Conservation (phyloP, 805 yeast genomes). For the Candida oleophila region DNA sequence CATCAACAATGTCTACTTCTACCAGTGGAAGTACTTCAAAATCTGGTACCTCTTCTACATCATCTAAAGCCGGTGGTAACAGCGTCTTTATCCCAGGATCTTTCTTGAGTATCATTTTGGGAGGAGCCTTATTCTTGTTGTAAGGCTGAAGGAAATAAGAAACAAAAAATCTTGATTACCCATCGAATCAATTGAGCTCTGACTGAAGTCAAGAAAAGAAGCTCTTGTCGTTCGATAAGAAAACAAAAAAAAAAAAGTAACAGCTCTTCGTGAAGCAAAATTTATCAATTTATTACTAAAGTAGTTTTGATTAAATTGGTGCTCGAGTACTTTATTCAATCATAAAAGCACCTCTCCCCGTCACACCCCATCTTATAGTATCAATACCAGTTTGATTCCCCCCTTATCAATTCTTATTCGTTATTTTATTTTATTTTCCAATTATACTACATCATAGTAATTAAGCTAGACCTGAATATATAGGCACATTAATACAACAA, state of each 20-base stretch:
- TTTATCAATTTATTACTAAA: too few relatives aligned
- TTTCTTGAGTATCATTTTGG: constrained; percentile 1
- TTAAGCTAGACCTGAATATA: neutral
- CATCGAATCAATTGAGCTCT: too few relatives aligned
- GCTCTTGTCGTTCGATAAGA: neutral
- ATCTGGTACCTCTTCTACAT: constrained; percentile 6
- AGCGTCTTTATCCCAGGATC: constrained; percentile 2
- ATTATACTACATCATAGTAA: neutral
- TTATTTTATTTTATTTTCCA: neutral
- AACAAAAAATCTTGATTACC: too few relatives aligned
- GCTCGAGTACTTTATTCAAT: too few relatives aligned
- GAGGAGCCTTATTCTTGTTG: neutral
- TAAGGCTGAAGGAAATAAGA: neutral
- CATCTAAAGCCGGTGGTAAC: neutral
- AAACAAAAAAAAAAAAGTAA: too few relatives aligned
- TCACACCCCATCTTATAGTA: neutral
- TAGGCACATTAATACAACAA: neutral
- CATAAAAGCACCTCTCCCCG: too few relatives aligned
- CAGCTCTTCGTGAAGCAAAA: neutral
- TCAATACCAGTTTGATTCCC: neutral
- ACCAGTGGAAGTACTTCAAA: constrained; percentile 8
- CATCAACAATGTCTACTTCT: neutral
- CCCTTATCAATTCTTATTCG: neutral
- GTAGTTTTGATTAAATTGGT: too few relatives aligned
- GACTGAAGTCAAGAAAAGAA: neutral